phyloP scores from a whole-genome alignment of 768 basidiomycete species.

The Tylopilus balloui region DNA sequence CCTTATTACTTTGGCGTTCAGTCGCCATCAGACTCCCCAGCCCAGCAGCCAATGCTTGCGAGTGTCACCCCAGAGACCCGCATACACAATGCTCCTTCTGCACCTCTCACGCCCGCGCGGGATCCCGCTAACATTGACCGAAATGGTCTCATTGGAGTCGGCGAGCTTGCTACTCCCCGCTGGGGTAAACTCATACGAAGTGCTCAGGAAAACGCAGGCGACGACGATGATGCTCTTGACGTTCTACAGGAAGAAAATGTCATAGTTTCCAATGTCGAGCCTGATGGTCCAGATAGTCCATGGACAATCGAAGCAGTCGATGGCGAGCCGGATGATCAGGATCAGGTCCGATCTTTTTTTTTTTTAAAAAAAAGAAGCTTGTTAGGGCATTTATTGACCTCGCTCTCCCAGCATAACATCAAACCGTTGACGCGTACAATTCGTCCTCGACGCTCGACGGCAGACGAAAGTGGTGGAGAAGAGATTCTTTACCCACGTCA shows the following conservation, averaged over 20 bases:
- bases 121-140: constrained; percentile 83
- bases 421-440: constrained; percentile 46
- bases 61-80: constrained; percentile 63
- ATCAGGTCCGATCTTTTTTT: constrained; percentile 47
- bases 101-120: constrained; percentile 69
- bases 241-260: constrained; percentile 30
- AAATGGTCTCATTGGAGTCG: constrained; percentile 85
- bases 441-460: constrained; percentile 58
- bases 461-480: constrained; percentile 85
- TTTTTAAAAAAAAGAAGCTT: no score
- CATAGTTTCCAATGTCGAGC: constrained; percentile 36
- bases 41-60: constrained; percentile 35
- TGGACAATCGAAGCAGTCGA: constrained; percentile 89
- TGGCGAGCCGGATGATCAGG: constrained; percentile 66
- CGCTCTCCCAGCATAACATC: constrained; percentile 38
- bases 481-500: constrained; percentile 86
- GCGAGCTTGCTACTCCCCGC: constrained; percentile 93
- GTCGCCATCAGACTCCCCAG: constrained; percentile 65
- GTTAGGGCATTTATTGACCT: not conserved
- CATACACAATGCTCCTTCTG: constrained; percentile 44
- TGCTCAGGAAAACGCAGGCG: constrained; percentile 31
- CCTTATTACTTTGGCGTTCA: constrained; percentile 81
- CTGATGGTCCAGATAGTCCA: constrained; percentile 67
- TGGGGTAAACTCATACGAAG: constrained; percentile 63
- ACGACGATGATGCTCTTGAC: constrained; percentile 39